A percentile compares a stretch with the other conserved stretches of the same genome.
Conservation (phyloP, 2,329 filamentous ascomycete species). For the Lecanicillium sp. region DNA sequence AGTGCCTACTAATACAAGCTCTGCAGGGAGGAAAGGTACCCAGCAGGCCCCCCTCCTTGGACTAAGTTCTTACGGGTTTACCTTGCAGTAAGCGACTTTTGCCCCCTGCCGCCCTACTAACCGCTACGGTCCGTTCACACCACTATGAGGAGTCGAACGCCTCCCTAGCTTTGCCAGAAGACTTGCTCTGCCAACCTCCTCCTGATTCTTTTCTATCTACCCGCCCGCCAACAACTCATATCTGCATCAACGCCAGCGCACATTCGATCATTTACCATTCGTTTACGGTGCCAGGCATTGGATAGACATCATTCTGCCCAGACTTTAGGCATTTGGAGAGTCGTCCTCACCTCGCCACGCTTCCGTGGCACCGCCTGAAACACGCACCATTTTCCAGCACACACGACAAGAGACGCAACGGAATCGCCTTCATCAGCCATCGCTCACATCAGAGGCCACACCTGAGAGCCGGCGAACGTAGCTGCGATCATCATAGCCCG, state of each 20-base stretch:
- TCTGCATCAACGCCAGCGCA: neutral
- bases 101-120: slow-evolving; percentile 1
- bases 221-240: slow-evolving; percentile 1
- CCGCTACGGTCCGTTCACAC: slow-evolving; percentile 8
- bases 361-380: slow-evolving; percentile 8
- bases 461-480: no score
- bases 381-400: slow-evolving; percentile 2
- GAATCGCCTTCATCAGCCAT: no score
- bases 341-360: neutral
- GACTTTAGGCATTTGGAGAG: slow-evolving; percentile 3
- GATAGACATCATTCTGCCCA: neutral
- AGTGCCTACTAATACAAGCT: no score
- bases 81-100: neutral
- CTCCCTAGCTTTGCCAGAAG: slow-evolving; percentile 8
- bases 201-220: slow-evolving; percentile 4
- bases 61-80: no score
- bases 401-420: no score
- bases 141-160: slow-evolving; percentile 2
- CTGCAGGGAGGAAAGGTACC: no score
- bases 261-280: no score
- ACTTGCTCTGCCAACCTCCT: slow-evolving; percentile 9
- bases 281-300: no score
- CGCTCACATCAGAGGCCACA: no score
- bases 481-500: no score
- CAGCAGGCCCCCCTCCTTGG: no score